phyloP scores from a whole-genome alignment of 441 rosid species.

The Bocquillonia castaneifolia region DNA sequence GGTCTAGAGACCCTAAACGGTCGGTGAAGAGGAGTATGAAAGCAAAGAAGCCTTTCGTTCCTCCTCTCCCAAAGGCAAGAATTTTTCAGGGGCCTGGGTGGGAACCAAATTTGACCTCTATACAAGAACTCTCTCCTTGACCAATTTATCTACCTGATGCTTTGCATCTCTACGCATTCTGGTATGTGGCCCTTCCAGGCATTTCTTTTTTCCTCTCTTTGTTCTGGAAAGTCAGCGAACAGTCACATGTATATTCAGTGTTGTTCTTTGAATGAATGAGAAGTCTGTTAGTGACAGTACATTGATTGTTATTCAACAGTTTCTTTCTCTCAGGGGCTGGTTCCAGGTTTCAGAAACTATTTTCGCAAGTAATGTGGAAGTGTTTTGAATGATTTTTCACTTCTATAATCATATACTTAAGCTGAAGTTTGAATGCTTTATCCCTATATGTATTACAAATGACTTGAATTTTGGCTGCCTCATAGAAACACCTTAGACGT shows the following conservation, averaged over 20 bases:
- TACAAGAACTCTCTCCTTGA: slow-evolving; percentile 57
- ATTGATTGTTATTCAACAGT: not conserved
- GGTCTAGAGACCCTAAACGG: slow-evolving; percentile 8
- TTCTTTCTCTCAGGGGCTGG: not conserved
- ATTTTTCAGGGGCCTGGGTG: slow-evolving; percentile 25
- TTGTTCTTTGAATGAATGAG: slow-evolving; percentile 10
- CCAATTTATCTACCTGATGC: not conserved
- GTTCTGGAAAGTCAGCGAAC: not conserved
- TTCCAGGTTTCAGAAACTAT: not conserved
- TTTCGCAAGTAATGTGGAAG: not conserved
- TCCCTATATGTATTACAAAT: not conserved
- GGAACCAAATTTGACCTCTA: slow-evolving; percentile 55
- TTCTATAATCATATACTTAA: not conserved
- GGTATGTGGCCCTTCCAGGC: slow-evolving; percentile 14
- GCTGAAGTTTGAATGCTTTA: not conserved
- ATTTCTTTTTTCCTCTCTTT: not conserved
- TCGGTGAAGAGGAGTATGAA: slow-evolving; percentile 22
- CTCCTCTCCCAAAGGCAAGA: slow-evolving; percentile 42
- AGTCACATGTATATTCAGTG: slow-evolving; percentile 3
- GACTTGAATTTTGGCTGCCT: not conserved
- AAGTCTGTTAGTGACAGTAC: not conserved
- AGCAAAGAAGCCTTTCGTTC: slow-evolving; percentile 47
- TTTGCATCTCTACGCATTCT: slow-evolving; percentile 3
- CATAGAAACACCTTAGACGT: not conserved
- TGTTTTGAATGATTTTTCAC: not conserved